Evolutionary conservation across 2,329 filamentous ascomycete genomes (phyloP), one percentile per base, ranked within the genome.

Genomic region (Penicillium griseofulvum): DNA sequence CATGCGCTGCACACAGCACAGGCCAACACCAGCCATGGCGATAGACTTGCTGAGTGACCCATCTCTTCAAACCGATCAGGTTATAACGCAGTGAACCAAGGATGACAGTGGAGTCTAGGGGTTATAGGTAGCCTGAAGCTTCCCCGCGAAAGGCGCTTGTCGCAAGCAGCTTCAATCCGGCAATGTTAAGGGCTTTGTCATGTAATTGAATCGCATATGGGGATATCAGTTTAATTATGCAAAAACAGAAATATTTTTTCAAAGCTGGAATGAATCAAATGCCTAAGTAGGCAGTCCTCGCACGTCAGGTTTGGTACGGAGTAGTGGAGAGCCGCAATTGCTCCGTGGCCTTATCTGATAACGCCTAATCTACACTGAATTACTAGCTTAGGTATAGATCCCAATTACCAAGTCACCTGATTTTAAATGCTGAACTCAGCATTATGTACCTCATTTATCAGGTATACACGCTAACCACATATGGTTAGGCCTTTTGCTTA

Each of bases 1-100:
- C 81, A 71, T 52, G 75, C 77, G 46, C 61, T 62, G 5, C 72
- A 65, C 24, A 61, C 63, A 26, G 66, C 67, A 52, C 63, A 71
- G 17, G 67, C 64, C 52, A 76, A 54, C 22, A 67, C 63, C 33
- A 76, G 60, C 55, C 72, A 65, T 10, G 68, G 64, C 10, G 67
- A 46, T 17, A 70, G 52, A 12, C 56, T 56, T 46, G 55, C 59
- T 43, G 56, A 60, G 42, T 55, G 64, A 38, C 59, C 56, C 71
- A 74, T 74, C n/a, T 58, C 56, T 38, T 19, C 6, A 17, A 41
- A 33, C n/a, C 19, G 38, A 44, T 43, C 38, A 34, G 43, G 28
- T 38, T 28, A 41, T 24, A 37, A 33, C 33, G n/a, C 26, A 43
- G 24, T 19, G n/a, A 22, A 37, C 6, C 31, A 14, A 41, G 28